Evolutionary conservation across 2,329 filamentous ascomycete genomes (phyloP).

Genomic region (Monosporascus sp.): DNA sequence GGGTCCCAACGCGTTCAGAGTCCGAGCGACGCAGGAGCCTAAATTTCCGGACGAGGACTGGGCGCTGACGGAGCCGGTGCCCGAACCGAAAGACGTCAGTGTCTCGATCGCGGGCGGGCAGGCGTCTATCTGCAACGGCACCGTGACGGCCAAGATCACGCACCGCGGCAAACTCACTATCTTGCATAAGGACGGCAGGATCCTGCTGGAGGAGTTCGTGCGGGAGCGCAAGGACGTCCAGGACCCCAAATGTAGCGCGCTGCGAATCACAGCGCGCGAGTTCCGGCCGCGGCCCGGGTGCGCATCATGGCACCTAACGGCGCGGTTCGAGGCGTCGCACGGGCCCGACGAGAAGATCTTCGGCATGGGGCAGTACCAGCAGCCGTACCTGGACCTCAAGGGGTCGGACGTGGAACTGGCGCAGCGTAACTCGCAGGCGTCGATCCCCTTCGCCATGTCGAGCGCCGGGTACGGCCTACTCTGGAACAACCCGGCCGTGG

Average conservation of each 20-base stretch:
- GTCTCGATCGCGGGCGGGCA: slow-evolving; percentile 26
- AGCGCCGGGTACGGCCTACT: slow-evolving; percentile 57
- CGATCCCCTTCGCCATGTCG: slow-evolving; percentile 56
- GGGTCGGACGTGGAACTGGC: slow-evolving; percentile 58
- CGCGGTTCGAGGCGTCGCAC: slow-evolving; percentile 47
- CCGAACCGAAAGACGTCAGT: slow-evolving; percentile 8
- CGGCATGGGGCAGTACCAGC: slow-evolving; percentile 66
- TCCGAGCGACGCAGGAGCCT: slow-evolving; percentile 37
- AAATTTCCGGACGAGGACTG: slow-evolving; percentile 32
- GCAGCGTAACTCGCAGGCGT: slow-evolving; percentile 62
- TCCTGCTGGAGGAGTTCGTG: slow-evolving; percentile 47
- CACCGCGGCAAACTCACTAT: slow-evolving; percentile 45
- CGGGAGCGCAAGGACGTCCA: slow-evolving; percentile 42
- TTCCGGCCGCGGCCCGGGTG: slow-evolving; percentile 47
- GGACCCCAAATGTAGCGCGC: slow-evolving; percentile 54
- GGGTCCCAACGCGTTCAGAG: slow-evolving; percentile 40
- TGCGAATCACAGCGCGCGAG: slow-evolving; percentile 52
- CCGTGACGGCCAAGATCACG: slow-evolving; percentile 40
- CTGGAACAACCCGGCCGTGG: slow-evolving; percentile 62
- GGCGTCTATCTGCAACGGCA: slow-evolving; percentile 38
- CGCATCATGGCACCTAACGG: slow-evolving; percentile 51
- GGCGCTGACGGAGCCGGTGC: slow-evolving; percentile 30
- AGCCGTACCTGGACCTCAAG: slow-evolving; percentile 57
- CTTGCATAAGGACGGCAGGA: slow-evolving; percentile 33
- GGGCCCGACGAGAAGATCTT: slow-evolving; percentile 54